These are phyloP conservation scores for Amoeboradix gromovi DNA, from an alignment of 371 early-diverging fungal genomes.

Conservation along the genomic window DNA sequence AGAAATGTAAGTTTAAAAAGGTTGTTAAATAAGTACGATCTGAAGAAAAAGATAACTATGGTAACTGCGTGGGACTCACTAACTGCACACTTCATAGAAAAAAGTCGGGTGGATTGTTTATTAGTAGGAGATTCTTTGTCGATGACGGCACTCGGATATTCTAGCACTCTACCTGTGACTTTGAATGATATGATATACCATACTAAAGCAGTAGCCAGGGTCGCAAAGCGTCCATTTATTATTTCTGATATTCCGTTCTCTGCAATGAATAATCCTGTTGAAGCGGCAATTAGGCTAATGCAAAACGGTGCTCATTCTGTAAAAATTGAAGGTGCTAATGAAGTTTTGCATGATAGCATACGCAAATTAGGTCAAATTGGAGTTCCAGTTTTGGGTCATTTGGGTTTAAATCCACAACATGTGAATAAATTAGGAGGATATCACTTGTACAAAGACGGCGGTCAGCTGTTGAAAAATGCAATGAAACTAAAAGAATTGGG, in stretches of 20 bases:
- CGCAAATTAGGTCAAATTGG: conserved; percentile 21
- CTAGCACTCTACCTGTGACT: conserved; percentile 51
- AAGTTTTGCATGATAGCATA: conserved; percentile 39
- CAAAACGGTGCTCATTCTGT: conserved; percentile 23
- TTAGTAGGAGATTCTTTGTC: conserved; percentile 83
- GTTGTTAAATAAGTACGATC: conserved; percentile 33
- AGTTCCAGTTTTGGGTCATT: conserved; percentile 67
- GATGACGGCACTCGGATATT: conserved; percentile 73
- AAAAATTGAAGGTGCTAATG: conserved; percentile 70
- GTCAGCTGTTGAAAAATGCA: conserved; percentile 44
- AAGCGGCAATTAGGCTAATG: conserved; percentile 39
- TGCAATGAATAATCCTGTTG: conserved; percentile 34
- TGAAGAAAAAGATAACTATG: conserved; percentile 40
- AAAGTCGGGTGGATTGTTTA: conserved; percentile 45
- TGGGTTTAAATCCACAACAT: conserved; percentile 80
- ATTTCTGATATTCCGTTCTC: conserved; percentile 63
- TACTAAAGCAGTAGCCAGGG: conserved; percentile 55
- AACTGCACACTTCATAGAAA: conserved; percentile 46
- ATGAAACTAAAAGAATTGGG: conserved; percentile 64
- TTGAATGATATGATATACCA: conserved; percentile 86
- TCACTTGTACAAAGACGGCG: conserved; percentile 65
- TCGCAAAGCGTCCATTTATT: conserved; percentile 35
- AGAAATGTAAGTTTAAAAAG: conserved; percentile 55
- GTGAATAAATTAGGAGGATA: conserved; percentile 58
- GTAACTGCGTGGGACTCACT: conserved; percentile 73